Evolutionary conservation across 2,329 filamentous ascomycete species (phyloP).

Genomic region (Neurospora sp.): DNA sequence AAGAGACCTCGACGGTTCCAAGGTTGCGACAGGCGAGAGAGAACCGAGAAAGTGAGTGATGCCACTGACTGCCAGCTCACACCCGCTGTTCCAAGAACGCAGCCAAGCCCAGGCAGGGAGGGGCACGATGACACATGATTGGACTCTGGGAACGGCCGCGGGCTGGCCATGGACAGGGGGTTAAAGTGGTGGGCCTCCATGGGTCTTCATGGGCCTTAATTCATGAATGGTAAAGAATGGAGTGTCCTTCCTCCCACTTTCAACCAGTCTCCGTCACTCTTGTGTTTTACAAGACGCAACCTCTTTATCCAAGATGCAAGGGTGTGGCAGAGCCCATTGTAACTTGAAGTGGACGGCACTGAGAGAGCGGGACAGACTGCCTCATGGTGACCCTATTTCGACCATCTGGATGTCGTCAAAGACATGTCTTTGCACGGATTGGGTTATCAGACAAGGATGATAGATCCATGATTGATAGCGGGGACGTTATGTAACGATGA

Average conservation of each 20-base stretch:
- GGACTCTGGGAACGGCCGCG: conserved; percentile 10
- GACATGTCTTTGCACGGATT: conserved; percentile 6
- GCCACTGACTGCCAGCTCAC: conserved; percentile 17
- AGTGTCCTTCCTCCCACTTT: background rate
- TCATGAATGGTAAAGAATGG: background rate
- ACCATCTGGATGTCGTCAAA: conserved; percentile 10
- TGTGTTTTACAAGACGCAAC: background rate
- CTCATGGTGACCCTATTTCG: background rate
- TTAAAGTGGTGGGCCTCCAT: conserved; percentile 1
- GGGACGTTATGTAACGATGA: background rate
- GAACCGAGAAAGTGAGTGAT: background rate
- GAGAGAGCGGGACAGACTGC: background rate
- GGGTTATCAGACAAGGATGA: background rate
- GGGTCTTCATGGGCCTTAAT: background rate
- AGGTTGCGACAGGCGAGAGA: background rate
- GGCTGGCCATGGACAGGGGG: conserved; percentile 17
- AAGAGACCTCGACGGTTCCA: background rate
- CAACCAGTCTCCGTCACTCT: background rate
- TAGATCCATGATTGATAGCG: background rate
- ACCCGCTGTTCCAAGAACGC: conserved; percentile 17
- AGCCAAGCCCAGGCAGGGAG: conserved; percentile 12
- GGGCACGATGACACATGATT: conserved; percentile 12
- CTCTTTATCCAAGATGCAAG: background rate
- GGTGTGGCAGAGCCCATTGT: background rate
- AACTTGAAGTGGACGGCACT: background rate